phyloP scores from a whole-genome alignment of 768 basidiomycete species.

The Tremella fuciformis region DNA sequence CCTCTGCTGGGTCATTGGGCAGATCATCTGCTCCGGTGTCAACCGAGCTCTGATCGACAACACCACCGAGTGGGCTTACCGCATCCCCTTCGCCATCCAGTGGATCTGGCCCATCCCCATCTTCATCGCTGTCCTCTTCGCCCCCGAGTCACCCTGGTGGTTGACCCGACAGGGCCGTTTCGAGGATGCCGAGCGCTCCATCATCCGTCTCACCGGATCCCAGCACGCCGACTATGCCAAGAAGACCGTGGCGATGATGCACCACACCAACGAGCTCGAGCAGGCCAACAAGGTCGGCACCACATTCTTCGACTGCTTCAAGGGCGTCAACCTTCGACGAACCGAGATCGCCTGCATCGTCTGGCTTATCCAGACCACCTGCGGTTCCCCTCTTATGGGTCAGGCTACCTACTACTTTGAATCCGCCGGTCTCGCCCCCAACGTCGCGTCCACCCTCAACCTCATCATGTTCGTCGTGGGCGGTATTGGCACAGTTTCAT shows the following conservation, averaged over 20 bases:
- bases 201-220: slow-evolving; percentile 26
- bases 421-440: slow-evolving; percentile 11
- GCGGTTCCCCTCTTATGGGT: slow-evolving; percentile 7
- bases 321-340: slow-evolving; percentile 18
- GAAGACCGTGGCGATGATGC: slow-evolving; percentile 38
- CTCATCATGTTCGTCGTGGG: slow-evolving; percentile 38
- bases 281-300: not conserved
- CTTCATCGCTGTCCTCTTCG: slow-evolving; percentile 25
- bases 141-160: slow-evolving; percentile 50
- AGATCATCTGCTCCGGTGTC: slow-evolving; percentile 42
- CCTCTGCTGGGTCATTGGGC: slow-evolving; percentile 48
- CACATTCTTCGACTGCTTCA: slow-evolving; percentile 15
- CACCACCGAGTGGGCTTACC: slow-evolving; percentile 13
- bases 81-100: slow-evolving; percentile 13
- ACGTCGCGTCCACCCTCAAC: slow-evolving; percentile 12
- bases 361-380: slow-evolving; percentile 8
- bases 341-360: slow-evolving; percentile 5
- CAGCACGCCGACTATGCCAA: slow-evolving; percentile 42
- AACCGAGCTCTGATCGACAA: slow-evolving; percentile 5
- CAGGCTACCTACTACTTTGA: slow-evolving; percentile 9
- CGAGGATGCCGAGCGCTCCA: slow-evolving; percentile 24
- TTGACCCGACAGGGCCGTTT: slow-evolving; percentile 32
- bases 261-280: slow-evolving; percentile 16
- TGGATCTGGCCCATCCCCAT: slow-evolving; percentile 31
- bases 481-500: slow-evolving; percentile 28